phyloP scores from a whole-genome alignment of 1,139 yeast genomes.

The Casaregolazyma lundiana region DNA sequence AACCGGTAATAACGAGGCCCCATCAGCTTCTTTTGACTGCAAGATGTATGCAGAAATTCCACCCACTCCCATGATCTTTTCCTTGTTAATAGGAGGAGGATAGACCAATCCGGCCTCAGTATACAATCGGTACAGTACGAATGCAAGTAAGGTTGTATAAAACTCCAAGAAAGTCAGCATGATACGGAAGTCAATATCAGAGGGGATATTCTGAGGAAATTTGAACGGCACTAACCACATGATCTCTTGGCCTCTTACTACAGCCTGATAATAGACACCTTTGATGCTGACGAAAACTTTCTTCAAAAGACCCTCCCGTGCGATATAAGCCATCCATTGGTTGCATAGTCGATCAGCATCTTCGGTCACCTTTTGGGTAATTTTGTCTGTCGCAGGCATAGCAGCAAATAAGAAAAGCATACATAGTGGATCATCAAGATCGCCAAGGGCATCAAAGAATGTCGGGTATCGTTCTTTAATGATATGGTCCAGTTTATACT shows the following conservation, averaged over 20 bases:
- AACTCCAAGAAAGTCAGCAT: slow-evolving; percentile 96
- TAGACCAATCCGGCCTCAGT: slow-evolving; percentile 80
- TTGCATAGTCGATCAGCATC: slow-evolving; percentile 85
- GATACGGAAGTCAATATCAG: slow-evolving; percentile 91
- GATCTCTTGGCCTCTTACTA: slow-evolving; percentile 82
- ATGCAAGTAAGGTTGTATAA: slow-evolving; percentile 86
- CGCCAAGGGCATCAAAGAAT: slow-evolving; percentile 86
- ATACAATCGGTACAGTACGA: slow-evolving; percentile 78
- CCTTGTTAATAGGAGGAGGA: slow-evolving; percentile 80
- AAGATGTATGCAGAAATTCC: slow-evolving; percentile 83
- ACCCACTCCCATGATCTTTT: slow-evolving; percentile 77
- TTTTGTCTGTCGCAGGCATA: slow-evolving; percentile 89
- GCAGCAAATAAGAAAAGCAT: slow-evolving; percentile 92
- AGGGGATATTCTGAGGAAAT: slow-evolving; percentile 91
- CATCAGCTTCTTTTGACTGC: slow-evolving; percentile 43
- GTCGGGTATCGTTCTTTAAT: slow-evolving; percentile 96
- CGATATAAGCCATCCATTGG: slow-evolving; percentile 94
- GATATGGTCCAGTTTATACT: slow-evolving; percentile 81
- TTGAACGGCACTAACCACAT: slow-evolving; percentile 97
- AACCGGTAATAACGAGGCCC: slow-evolving; percentile 33
- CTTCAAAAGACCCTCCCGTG: slow-evolving; percentile 73
- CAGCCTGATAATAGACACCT: slow-evolving; percentile 95
- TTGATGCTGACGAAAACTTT: slow-evolving; percentile 95
- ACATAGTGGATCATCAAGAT: slow-evolving; percentile 89
- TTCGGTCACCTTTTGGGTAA: slow-evolving; percentile 70